Evolutionary conservation across 805 yeast genomes (phyloP).

Genomic region (Cyberlindnera veronae): DNA sequence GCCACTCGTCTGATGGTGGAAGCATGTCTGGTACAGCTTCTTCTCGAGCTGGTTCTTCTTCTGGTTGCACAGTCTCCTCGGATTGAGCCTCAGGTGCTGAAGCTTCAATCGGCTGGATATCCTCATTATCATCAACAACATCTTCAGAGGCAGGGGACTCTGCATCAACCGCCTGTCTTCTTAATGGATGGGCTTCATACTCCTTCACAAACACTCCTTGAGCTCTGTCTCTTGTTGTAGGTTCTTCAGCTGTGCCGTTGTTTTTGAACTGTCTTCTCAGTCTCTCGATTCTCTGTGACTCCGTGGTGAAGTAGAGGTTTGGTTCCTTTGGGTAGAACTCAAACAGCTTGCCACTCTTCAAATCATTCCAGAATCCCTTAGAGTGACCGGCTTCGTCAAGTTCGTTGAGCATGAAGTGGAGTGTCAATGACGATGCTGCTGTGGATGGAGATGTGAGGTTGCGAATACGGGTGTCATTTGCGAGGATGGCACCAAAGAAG

Average conservation of each 20-base stretch:
- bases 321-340: conserved; percentile 31
- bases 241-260: conserved; percentile 7
- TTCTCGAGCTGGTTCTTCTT: neutral
- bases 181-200: neutral
- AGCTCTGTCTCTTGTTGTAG: conserved; percentile 6
- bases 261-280: conserved; percentile 22
- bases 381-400: conserved; percentile 10
- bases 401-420: conserved; percentile 25
- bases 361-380: conserved; percentile 28
- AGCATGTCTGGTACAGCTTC: neutral
- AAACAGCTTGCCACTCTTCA: conserved; percentile 26
- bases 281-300: conserved; percentile 25
- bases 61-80: neutral
- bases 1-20: neutral
- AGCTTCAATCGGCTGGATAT: too few species aligned
- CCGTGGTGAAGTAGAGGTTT: conserved; percentile 26
- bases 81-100: neutral
- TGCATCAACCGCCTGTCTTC: neutral
- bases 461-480: conserved; percentile 18
- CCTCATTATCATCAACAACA: neutral
- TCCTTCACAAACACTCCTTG: conserved; percentile 12
- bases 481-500: conserved; percentile 24
- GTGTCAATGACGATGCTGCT: conserved; percentile 5
- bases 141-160: neutral
- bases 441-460: conserved; percentile 15